These are phyloP conservation scores for Candida nanaspora DNA, from an alignment of 805 yeast species.

Conservation along the genomic window DNA sequence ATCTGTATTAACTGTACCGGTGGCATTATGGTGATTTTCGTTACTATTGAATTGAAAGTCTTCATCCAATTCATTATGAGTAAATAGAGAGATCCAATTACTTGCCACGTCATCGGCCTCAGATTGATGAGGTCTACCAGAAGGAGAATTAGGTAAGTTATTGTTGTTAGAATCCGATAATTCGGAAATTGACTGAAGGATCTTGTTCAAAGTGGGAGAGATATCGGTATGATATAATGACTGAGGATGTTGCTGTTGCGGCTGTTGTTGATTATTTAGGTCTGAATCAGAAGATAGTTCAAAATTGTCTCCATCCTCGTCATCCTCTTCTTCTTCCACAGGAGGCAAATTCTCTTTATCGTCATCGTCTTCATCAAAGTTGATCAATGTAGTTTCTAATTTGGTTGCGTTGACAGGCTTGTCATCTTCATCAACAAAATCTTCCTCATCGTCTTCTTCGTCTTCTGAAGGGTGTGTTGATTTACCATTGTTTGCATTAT, in stretches of 20 bases:
- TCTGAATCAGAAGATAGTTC: too few relatives aligned
- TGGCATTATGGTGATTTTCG: neutral
- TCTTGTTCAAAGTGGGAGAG: slow-evolving; percentile 18
- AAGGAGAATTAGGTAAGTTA: neutral
- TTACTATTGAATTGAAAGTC: slow-evolving; percentile 2
- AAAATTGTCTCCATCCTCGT: neutral
- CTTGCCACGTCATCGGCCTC: slow-evolving; percentile 4
- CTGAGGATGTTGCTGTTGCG: slow-evolving; percentile 7
- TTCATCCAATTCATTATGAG: slow-evolving; percentile 18
- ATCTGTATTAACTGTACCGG: neutral
- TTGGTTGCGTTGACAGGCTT: slow-evolving; percentile 39
- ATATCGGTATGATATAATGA: slow-evolving; percentile 21
- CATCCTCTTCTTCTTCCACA: neutral
- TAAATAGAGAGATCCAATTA: slow-evolving; percentile 25
- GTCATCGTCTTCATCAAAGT: slow-evolving; percentile 38
- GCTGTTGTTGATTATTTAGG: too few relatives aligned
- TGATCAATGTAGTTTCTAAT: slow-evolving; percentile 45
- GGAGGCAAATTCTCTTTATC: slow-evolving; percentile 25
- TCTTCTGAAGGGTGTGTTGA: too few relatives aligned
- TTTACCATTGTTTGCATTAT: too few relatives aligned
- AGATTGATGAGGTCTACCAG: slow-evolving; percentile 7
- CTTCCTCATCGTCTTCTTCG: slow-evolving; percentile 16
- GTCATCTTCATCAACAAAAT: slow-evolving; percentile 32
- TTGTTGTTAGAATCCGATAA: neutral
- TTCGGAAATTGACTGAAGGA: slow-evolving; percentile 4